Evolutionary conservation across 2,329 filamentous ascomycete species (phyloP), one percentile per base, ranked within the genome.

Genomic region (Botrytis galanthina): DNA sequence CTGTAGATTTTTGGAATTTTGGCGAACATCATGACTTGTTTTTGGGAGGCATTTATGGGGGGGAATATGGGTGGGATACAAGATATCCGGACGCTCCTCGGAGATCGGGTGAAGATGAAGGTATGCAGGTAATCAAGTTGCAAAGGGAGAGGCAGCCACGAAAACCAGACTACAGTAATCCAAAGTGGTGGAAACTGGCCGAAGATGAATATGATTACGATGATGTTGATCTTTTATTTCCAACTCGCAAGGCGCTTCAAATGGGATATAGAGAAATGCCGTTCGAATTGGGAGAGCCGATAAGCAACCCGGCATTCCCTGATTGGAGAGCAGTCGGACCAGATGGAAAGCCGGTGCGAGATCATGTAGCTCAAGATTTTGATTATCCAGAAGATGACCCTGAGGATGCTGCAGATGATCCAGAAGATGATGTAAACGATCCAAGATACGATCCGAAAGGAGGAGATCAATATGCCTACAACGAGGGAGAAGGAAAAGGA

Each of bases 191-290:
- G 46, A 42, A 16, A 29, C 4, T 0, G 22, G 18, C 6, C 9
- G 66, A 69, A 29, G 66, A 69, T 26, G 48, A 69, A 0, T 29
- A 69, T 16, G 66, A 69, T 57, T 69, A 42, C 18, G 66, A n/a
- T 14, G 66, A 18, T 37, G 37, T 26, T 12, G 18, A 35, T 14
- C 37, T 69, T 2, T 57, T 69, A 1, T 69, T 69, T 44, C 66
- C 66, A 18, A 69, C 48, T 32, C 48, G 37, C 1, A 69, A 42
- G 20, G 48, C 48, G 29, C 26, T 69, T 26, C 14, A n/a, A 20
- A 42, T 26, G 37, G 66, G 48, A 5, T 59, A 42, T 59, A 29
- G 66, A n/a, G 48, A 69, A 7, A 42, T 57, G 66, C 66, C 66
- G 7, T 69, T 69, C 29, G 48, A 69, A 20, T 6, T 32, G 3